Conservation (phyloP, 2,329 filamentous ascomycete genomes). For the Venturiaceae sp. region DNA sequence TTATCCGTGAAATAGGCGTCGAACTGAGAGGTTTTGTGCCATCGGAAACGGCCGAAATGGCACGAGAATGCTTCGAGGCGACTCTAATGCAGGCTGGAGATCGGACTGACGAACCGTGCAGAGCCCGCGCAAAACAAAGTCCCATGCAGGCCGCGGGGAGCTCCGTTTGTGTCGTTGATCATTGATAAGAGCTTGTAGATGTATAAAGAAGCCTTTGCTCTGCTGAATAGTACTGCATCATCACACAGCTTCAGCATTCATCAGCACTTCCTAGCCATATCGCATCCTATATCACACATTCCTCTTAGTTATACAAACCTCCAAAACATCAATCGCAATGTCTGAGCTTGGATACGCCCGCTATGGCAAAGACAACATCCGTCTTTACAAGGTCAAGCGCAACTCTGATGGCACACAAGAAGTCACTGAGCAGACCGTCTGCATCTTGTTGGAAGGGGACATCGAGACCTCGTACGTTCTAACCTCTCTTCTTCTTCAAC, state of each 20-base stretch:
- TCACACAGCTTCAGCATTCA: background rate
- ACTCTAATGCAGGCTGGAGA: background rate
- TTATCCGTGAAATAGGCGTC: background rate
- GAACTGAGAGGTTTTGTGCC: background rate
- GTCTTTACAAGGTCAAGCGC: conserved; percentile 87
- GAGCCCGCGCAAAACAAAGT: background rate
- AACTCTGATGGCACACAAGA: conserved; percentile 72
- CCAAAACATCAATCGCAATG: conserved; percentile 21
- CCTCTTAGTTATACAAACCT: background rate
- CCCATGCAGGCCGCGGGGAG: background rate
- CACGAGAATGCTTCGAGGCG: background rate
- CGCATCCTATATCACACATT: background rate
- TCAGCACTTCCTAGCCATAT: background rate
- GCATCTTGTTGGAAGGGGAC: conserved; percentile 83
- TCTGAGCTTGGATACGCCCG: conserved; percentile 48
- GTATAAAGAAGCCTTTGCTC: background rate
- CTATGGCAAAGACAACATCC: conserved; percentile 97
- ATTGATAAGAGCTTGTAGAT: background rate
- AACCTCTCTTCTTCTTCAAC: background rate
- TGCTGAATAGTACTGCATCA: background rate
- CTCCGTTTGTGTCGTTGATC: background rate
- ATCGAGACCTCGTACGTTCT: conserved; percentile 66
- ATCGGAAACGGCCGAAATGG: background rate
- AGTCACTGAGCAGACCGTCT: conserved; percentile 91
- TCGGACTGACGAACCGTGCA: background rate